Percentiles rank a stretch among this genome's conserved stretches.
These are phyloP conservation scores for Infundibulicybe gibba DNA, from an alignment of 768 basidiomycete species.

Conservation along the genomic window DNA sequence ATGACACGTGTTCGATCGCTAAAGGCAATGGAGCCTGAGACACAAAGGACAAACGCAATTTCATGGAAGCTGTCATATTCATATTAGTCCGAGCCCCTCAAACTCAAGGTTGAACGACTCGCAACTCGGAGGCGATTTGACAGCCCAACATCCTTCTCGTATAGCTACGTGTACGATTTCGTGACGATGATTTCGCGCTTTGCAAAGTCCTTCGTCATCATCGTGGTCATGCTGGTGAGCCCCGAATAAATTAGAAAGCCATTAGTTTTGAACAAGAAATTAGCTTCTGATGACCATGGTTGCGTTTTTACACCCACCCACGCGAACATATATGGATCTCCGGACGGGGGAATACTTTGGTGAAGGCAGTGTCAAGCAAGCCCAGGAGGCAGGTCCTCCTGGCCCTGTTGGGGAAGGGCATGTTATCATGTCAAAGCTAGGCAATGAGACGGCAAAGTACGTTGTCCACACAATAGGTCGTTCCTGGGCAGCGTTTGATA, in stretches of 20 bases:
- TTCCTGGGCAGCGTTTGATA: constrained; percentile 5
- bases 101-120: too few species aligned
- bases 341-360: constrained; percentile 70
- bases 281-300: constrained; percentile 61
- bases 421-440: constrained; percentile 91
- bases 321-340: constrained; percentile 66
- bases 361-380: constrained; percentile 59
- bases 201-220: constrained; percentile 46
- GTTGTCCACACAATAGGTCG: constrained; percentile 20
- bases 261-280: background rate
- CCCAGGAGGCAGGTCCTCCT: constrained; percentile 10
- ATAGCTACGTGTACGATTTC: too few species aligned
- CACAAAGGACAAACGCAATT: too few species aligned
- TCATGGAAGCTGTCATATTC: too few species aligned
- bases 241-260: background rate
- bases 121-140: too few species aligned
- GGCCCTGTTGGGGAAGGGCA: constrained; percentile 41
- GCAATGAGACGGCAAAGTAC: constrained; percentile 90
- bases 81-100: too few species aligned
- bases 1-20: too few species aligned
- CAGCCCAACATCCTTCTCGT: too few species aligned
- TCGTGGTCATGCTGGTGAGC: constrained; percentile 44
- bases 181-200: constrained; percentile 54
- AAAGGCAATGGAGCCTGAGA: too few species aligned
- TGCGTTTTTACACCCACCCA: constrained; percentile 57